These are phyloP conservation scores for Ganoderma leucocontextum DNA, from an alignment of 1,284 basidiomycete species.

Conservation along the genomic window DNA sequence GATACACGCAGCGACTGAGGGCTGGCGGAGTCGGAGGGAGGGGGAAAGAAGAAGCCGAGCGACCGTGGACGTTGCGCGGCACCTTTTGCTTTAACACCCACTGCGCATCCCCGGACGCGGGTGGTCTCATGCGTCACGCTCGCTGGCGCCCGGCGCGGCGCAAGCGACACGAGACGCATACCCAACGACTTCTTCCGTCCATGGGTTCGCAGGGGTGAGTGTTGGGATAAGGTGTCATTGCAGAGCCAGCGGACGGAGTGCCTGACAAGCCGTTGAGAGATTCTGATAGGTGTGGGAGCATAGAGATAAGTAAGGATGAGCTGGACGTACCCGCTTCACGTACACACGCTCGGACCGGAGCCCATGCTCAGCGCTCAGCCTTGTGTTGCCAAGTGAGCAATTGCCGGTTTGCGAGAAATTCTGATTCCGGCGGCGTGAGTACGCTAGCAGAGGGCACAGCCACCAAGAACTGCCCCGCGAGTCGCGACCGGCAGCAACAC, in stretches of 20 bases:
- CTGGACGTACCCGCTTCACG: not conserved
- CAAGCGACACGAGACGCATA: not conserved
- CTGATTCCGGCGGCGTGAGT: not conserved
- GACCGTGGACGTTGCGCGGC: not conserved
- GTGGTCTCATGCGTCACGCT: not conserved
- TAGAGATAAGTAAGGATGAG: not conserved
- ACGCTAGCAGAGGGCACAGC: not conserved
- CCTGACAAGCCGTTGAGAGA: not conserved
- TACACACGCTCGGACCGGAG: not conserved
- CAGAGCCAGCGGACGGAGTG: not conserved
- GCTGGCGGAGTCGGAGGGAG: slow-evolving; percentile 1
- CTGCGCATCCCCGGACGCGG: not conserved
- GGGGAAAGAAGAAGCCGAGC: slow-evolving; percentile 1
- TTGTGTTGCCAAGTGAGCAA: not conserved
- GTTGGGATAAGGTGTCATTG: not conserved
- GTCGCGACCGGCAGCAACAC: too few species aligned
- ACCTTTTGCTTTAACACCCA: not conserved
- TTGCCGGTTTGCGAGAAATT: not conserved
- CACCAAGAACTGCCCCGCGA: not conserved
- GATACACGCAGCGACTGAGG: not conserved
- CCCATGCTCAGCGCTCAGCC: not conserved
- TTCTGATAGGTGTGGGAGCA: not conserved
- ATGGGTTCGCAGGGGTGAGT: not conserved
- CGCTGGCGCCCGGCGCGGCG: not conserved
- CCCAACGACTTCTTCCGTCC: not conserved